Evolutionary conservation across 148 eudicot species (phyloP), one percentile per base, ranked within the genome.

Genomic region (Camellia granthamiana): DNA sequence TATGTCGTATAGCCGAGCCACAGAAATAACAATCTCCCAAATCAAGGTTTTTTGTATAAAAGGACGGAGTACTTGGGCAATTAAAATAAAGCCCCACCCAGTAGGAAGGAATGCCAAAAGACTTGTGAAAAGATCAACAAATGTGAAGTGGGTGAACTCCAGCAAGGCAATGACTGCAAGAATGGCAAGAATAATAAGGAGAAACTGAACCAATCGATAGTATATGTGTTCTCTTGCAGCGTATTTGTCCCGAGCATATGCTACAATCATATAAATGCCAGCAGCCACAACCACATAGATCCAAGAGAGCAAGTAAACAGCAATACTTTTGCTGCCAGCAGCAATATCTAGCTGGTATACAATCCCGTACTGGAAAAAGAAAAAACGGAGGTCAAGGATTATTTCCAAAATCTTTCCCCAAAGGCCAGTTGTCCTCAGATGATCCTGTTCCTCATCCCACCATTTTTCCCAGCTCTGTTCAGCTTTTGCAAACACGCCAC

Each of bases 271-370:
- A 70, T 58, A 72, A 60, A 79, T 67, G 77, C 72, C 67, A 13
- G 69, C 19, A 72, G 77, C 69, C n/a, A 65, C 47, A 67, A 77
- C 79, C 52, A 93, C 85, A 80, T 93, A 93, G 77, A 90, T 86
- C 97, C 97, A 93, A 12, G 97, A 93, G 55, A 93, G 87, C 84
- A 93, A 82, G 87, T 93, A 93, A 75, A 93, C 96, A 77, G 83
- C 79, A 75, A 93, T 83, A 75, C 93, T 87, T 66, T 77, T 88
- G 89, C 86, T 93, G 63, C 90, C 92, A 65, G 86, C 72, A 74
- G 86, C 69, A 10, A 84, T 77, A 52, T 61, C 73, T 71, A 84
- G 72, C 68, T 81, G 86, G 64, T 84, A 84, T n/a, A 81, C 81
- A 13, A 84, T 81, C 62, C 86, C 86, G 8, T 84, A 84, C 75